phyloP scores from a whole-genome alignment of 2,329 filamentous ascomycete genomes.

The Knoxdaviesia capensis region DNA sequence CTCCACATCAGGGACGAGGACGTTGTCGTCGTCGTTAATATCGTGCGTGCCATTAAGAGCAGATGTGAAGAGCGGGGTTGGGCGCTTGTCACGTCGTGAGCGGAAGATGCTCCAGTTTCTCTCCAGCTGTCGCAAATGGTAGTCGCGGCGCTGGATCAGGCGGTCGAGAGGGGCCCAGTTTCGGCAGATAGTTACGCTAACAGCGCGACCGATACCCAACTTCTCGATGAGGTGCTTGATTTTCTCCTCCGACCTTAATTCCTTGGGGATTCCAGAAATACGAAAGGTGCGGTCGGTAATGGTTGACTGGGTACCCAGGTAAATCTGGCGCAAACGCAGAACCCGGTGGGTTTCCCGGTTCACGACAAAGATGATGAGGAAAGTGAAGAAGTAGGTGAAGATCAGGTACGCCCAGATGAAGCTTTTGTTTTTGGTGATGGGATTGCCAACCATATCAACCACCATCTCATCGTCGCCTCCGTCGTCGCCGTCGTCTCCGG shows the following conservation, averaged over 20 bases:
- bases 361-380: conserved; percentile 63
- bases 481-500: conserved; percentile 7
- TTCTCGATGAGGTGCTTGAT: conserved; percentile 78
- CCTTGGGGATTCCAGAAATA: conserved; percentile 65
- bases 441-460: conserved; percentile 11
- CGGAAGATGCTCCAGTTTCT: conserved; percentile 63
- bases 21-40: conserved; percentile 1
- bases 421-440: conserved; percentile 15
- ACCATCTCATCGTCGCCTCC: conserved; percentile 9
- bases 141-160: conserved; percentile 46
- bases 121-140: conserved; percentile 53
- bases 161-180: conserved; percentile 71
- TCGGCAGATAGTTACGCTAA: conserved; percentile 67
- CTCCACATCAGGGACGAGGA: background rate
- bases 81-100: background rate
- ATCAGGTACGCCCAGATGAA: conserved; percentile 85
- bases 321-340: conserved; percentile 72
- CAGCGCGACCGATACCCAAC: conserved; percentile 74
- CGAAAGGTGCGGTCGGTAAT: conserved; percentile 88
- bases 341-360: conserved; percentile 68
- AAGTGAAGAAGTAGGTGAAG: conserved; percentile 89
- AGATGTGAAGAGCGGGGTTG: conserved; percentile 13
- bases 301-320: conserved; percentile 84
- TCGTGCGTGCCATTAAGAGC: conserved; percentile 2
- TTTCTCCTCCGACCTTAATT: conserved; percentile 60